Evolutionary conservation across 208 protist species (phyloP).

Genomic region (Acanthamoeba polyphaga): DNA sequence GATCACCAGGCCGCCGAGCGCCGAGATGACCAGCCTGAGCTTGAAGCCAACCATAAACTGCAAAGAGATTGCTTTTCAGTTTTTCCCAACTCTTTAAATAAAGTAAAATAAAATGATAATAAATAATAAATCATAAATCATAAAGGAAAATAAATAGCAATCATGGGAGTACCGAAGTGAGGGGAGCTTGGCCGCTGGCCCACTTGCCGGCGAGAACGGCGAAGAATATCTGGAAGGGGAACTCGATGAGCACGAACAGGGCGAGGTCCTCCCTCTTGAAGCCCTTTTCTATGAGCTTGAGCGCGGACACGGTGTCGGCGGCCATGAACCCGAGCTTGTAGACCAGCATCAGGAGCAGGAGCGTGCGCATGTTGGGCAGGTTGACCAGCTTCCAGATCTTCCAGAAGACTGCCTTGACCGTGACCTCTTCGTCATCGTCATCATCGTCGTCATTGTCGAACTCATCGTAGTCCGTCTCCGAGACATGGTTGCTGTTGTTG

Average conservation of each 20-base stretch:
- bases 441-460: background rate
- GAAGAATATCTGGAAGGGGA: slow-evolving; percentile 81
- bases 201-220: slow-evolving; percentile 76
- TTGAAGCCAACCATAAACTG: slow-evolving; percentile 60
- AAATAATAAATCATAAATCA: too few species aligned
- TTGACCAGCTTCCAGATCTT: slow-evolving; percentile 78
- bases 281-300: slow-evolving; percentile 83
- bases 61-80: background rate
- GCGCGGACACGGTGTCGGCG: slow-evolving; percentile 68
- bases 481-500: too few species aligned
- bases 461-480: background rate
- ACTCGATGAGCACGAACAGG: slow-evolving; percentile 79
- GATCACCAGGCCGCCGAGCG: slow-evolving; percentile 63
- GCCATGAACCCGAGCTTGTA: slow-evolving; percentile 80
- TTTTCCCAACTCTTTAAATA: background rate
- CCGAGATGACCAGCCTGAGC: slow-evolving; percentile 42
- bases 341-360: slow-evolving; percentile 74
- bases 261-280: slow-evolving; percentile 82
- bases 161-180: background rate
- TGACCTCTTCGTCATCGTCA: slow-evolving; percentile 25
- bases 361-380: slow-evolving; percentile 66
- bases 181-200: slow-evolving; percentile 32
- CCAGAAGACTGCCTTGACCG: slow-evolving; percentile 12
- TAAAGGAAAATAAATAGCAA: background rate
- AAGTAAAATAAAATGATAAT: too few species aligned